Base-by-base conservation (phyloP, 768 basidiomycete species). In the Russula griseocarnosa region DNA sequence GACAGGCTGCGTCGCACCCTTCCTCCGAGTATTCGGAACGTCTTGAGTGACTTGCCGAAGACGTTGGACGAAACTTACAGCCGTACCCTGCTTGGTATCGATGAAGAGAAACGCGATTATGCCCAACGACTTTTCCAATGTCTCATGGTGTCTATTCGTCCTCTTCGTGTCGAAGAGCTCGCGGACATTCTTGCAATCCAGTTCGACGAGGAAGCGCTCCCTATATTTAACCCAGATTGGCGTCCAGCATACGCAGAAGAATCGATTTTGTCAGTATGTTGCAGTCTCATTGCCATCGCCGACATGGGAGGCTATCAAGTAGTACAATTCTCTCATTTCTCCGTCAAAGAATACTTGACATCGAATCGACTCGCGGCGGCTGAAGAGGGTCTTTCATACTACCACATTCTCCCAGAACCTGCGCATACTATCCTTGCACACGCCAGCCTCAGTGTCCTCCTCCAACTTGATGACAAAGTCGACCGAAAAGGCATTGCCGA, bases 171-270 rank as follows among this genome's bases (percentile, higher is more conserved):
- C 24, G 38, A 51, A 3, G 63, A 64, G 16, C 51, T 64, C 9
- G 59, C 63, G 1, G 63, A 64, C 26, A n/a, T 64, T 30, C 46
- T 64, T 14, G 59, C 63, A 3, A 9, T 64, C 11, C 38, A 40
- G 10, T 64, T 64, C 24, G 32, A 61, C 20, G 13, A 34, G 4
- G 57, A 4, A 24, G 20, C 1, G 6, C 4, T 2, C 28, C 56
- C 62, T 8, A 53, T 8, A 10, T 50, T 60, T 20, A 44, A 53
- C 30, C 13, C 30, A 22, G 32, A 16, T 20, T 60, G 59, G 58
- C 63, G 63, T 5, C 32, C 32, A 32, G 32, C 7, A 9, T 8
- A 32, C 9, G 32, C 32, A 9, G 32, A 32, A 32, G 8, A 32
- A 32, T 7, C 32, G 9, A 8, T 32, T 7, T 8, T 32, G 32